phyloP scores from a whole-genome alignment of 2,329 filamentous ascomycete species.

The Ramularia endophylla region DNA sequence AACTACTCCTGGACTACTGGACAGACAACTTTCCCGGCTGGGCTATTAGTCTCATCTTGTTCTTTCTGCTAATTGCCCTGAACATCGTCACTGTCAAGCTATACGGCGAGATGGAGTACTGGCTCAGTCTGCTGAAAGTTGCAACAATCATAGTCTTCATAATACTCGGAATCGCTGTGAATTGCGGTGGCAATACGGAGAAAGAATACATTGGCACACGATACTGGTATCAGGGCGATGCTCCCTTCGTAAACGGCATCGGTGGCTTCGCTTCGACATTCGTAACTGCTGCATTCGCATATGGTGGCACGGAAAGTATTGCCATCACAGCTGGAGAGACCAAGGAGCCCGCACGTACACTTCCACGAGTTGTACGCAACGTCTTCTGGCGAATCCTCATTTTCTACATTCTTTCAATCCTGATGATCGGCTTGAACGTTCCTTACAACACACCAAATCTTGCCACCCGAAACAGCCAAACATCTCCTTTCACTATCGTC shows the following conservation, averaged over 20 bases:
- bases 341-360: slow-evolving; percentile 53
- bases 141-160: slow-evolving; percentile 54
- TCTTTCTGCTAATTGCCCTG: slow-evolving; percentile 48
- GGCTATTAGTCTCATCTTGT: slow-evolving; percentile 58
- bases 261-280: slow-evolving; percentile 62
- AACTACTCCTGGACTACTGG: slow-evolving; percentile 58
- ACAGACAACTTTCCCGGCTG: slow-evolving; percentile 57
- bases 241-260: slow-evolving; percentile 60
- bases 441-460: slow-evolving; percentile 57
- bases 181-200: slow-evolving; percentile 56
- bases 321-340: slow-evolving; percentile 63
- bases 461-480: slow-evolving; percentile 31
- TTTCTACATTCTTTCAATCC: slow-evolving; percentile 69
- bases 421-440: slow-evolving; percentile 69
- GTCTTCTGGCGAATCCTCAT: slow-evolving; percentile 76
- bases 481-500: slow-evolving; percentile 56
- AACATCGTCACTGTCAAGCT: slow-evolving; percentile 50
- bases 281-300: slow-evolving; percentile 55
- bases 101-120: slow-evolving; percentile 51
- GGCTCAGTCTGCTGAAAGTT: slow-evolving; percentile 52
- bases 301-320: slow-evolving; percentile 58
- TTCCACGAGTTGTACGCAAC: slow-evolving; percentile 59
- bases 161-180: slow-evolving; percentile 56
- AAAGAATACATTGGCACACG: slow-evolving; percentile 68
- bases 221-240: slow-evolving; percentile 54